Percentiles rank a stretch among this genome's conserved stretches.
phyloP scores from a whole-genome alignment of 208 protist species.

The Leishmania major region DNA sequence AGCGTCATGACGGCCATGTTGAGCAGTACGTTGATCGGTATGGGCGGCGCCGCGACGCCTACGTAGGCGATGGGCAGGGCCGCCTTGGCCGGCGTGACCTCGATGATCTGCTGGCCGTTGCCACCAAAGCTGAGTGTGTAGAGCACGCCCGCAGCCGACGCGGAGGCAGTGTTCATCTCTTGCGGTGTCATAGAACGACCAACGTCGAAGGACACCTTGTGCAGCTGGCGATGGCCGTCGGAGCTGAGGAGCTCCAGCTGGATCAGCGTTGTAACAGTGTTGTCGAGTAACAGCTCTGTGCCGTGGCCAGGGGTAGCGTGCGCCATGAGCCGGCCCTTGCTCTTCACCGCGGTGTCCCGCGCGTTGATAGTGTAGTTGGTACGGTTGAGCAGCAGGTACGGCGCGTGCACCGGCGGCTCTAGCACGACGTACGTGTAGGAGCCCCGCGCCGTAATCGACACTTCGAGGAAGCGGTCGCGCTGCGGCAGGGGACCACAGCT shows the following conservation, averaged over 20 bases:
- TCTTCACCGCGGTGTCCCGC: constrained; percentile 44
- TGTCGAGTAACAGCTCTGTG: constrained; percentile 54
- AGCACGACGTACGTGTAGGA: constrained; percentile 87
- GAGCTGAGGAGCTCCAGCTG: constrained; percentile 24
- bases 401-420: constrained; percentile 53
- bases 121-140: constrained; percentile 57
- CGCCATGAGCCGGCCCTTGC: constrained; percentile 58
- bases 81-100: constrained; percentile 35
- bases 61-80: constrained; percentile 18
- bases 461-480: constrained; percentile 66
- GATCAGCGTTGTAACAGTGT: constrained; percentile 43
- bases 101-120: constrained; percentile 67
- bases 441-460: constrained; percentile 58
- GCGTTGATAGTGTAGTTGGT: constrained; percentile 51
- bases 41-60: constrained; percentile 34
- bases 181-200: constrained; percentile 34
- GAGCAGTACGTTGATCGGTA: constrained; percentile 60
- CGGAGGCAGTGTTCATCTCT: constrained; percentile 29
- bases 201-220: constrained; percentile 33
- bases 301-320: constrained; percentile 50
- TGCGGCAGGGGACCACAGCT: constrained; percentile 3
- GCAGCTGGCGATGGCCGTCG: constrained; percentile 11
- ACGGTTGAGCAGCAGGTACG: constrained; percentile 84
- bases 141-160: constrained; percentile 31
- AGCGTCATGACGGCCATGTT: constrained; percentile 67